Conservation (phyloP, 371 early-diverging fungal genomes). For the Apophysomyces sp. region DNA sequence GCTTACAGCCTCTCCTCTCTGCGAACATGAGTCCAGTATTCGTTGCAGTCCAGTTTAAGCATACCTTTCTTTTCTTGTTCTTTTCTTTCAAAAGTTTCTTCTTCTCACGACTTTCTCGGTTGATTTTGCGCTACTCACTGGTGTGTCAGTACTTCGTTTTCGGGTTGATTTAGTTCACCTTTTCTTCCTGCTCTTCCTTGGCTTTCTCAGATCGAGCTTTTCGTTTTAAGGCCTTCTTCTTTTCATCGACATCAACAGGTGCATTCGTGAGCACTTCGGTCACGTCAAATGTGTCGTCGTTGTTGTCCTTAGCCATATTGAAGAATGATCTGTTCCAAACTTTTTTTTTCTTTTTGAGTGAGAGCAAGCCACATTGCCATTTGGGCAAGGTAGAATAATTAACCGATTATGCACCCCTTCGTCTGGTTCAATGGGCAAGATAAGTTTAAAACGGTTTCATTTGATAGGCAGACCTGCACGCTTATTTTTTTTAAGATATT, state of each 20-base stretch:
- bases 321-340: background rate
- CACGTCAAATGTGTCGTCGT: background rate
- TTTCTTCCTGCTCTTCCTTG: conserved; percentile 27
- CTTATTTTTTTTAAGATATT: too few relatives aligned
- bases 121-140: conserved; percentile 31
- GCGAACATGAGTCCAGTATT: background rate
- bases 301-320: background rate
- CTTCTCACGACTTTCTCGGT: conserved; percentile 41
- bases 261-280: background rate
- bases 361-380: background rate
- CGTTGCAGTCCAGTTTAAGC: background rate
- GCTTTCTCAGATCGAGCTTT: conserved; percentile 4
- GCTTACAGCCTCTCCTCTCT: conserved; percentile 41
- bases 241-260: background rate
- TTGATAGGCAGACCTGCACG: too few relatives aligned
- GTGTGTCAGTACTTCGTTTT: conserved; percentile 3
- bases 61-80: conserved; percentile 46
- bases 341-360: background rate
- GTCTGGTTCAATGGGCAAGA: too few relatives aligned
- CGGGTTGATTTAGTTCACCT: conserved; percentile 9
- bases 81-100: conserved; percentile 42
- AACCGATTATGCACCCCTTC: too few relatives aligned
- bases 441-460: too few relatives aligned
- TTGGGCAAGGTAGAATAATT: background rate
- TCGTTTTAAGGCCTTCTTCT: conserved; percentile 5